These are phyloP conservation scores for Flaveria ramosissima DNA, from an alignment of 129 eudicot species.

Conservation along the genomic window DNA sequence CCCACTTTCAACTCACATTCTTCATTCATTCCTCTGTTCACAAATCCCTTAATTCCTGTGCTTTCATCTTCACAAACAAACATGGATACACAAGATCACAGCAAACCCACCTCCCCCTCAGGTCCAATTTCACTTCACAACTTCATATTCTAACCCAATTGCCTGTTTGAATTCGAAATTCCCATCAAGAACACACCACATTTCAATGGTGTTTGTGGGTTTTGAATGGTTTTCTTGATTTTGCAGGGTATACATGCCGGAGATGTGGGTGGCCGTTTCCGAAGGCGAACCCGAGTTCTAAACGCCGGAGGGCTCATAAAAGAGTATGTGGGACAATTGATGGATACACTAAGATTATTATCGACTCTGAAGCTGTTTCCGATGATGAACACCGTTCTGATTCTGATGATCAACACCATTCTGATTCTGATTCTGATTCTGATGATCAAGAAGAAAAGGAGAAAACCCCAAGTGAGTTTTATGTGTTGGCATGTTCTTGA, in stretches of 20 bases:
- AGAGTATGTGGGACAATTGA: constrained; percentile 71
- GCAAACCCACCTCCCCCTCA: constrained; percentile 21
- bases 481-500: background rate
- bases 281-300: constrained; percentile 75
- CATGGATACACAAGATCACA: constrained; percentile 35
- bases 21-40: background rate
- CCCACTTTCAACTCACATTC: constrained; percentile 11
- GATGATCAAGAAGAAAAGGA: constrained; percentile 30
- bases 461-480: constrained; percentile 60
- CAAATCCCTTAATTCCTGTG: background rate
- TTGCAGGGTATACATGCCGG: constrained; percentile 58
- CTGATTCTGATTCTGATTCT: constrained; percentile 50
- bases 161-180: background rate
- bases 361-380: constrained; percentile 40
- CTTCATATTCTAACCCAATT: too few species aligned
- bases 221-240: constrained; percentile 25
- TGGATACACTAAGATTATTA: constrained; percentile 49
- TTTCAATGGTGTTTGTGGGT: background rate
- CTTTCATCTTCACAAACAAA: background rate
- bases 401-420: constrained; percentile 39
- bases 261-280: constrained; percentile 92
- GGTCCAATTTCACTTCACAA: background rate
- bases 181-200: background rate
- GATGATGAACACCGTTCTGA: constrained; percentile 57
- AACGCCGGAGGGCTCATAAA: constrained; percentile 69